Base-by-base conservation (phyloP, 179 eudicot species). In the Beta lomatogona region DNA sequence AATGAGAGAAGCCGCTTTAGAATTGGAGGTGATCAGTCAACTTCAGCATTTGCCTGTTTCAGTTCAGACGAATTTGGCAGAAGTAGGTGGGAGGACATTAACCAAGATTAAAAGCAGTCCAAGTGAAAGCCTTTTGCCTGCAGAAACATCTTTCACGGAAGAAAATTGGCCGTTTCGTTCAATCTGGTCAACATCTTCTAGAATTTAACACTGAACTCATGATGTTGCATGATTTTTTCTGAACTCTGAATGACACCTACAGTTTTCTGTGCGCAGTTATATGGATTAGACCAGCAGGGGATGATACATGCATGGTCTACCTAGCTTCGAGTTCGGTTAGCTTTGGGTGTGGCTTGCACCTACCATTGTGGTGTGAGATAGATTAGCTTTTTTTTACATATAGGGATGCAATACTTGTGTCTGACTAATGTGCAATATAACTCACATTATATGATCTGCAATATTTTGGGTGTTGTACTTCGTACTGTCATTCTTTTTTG, bases 1-100 rank as follows among this genome's bases (percentile, higher is more conserved):
- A 3, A 86, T 86, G 87, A 79, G 78, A 69, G 87, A 81, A 52
- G 85, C 77, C 5, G 75, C 77, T 16, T 13, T 63, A 25, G 82
- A 73, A 21, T 76, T 86, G 82, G 84, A 83, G 80, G 77, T 78
- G 16, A 75, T 86, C 59, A 70, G 76, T 72, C 75, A 46, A 45
- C 84, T 44, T 5, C 66, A 71, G 3, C 59, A 55, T 55, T 11
- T 55, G 54, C 69, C 69, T 45, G 55, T n/a, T 59, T 31, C 69
- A n/a, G 22, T n/a, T 44, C 75, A 68, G 58, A 68, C 46, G 70
- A 46, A 68, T 75, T 3, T 18, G 15, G 45, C 25, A 48, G 84
- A 77, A 15, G 41, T 58, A 25, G 19, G 9, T 41, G 59, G 46
- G 6, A 36, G 14, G 52, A 44, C 19, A 64, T 53, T 59, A 5